Evolutionary conservation across 192 early-diverging fungal species (phyloP).

Genomic region (Allomyces javanicus): DNA sequence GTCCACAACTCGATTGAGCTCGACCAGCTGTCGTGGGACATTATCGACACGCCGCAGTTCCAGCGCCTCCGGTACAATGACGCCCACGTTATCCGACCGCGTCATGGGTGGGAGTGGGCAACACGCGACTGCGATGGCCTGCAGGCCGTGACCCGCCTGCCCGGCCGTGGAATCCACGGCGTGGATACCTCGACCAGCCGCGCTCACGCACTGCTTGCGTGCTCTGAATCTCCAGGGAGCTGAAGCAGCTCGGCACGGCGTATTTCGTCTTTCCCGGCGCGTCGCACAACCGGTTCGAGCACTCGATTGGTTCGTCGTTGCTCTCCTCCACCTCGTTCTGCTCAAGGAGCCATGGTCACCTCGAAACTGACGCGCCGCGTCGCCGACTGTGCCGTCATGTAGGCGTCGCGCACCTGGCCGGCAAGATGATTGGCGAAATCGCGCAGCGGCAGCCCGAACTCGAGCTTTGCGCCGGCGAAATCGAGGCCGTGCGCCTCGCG

Average conservation of each 20-base stretch:
- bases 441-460: constrained; percentile 55
- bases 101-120: too few species aligned
- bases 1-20: constrained; percentile 53
- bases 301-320: constrained; percentile 29
- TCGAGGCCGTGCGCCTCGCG: constrained; percentile 70
- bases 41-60: constrained; percentile 89
- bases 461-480: constrained; percentile 52
- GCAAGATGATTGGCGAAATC: constrained; percentile 48
- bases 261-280: constrained; percentile 87
- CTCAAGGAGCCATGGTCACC: too few species aligned
- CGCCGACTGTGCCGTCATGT: constrained; percentile 4
- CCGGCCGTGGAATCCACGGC: too few species aligned
- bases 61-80: constrained; percentile 64
- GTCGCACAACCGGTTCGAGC: constrained; percentile 92
- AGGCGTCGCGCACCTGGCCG: constrained; percentile 69
- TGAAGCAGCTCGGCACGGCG: constrained; percentile 39
- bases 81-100: too few species aligned
- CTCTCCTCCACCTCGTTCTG: too few species aligned
- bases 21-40: constrained; percentile 34
- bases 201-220: too few species aligned
- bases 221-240: too few species aligned
- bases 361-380: too few species aligned
- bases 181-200: too few species aligned
- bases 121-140: too few species aligned
- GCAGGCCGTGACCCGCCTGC: too few species aligned